Evolutionary conservation across 108 stramenopile genomes (phyloP).

Genomic region (Skeletonema grethae): DNA sequence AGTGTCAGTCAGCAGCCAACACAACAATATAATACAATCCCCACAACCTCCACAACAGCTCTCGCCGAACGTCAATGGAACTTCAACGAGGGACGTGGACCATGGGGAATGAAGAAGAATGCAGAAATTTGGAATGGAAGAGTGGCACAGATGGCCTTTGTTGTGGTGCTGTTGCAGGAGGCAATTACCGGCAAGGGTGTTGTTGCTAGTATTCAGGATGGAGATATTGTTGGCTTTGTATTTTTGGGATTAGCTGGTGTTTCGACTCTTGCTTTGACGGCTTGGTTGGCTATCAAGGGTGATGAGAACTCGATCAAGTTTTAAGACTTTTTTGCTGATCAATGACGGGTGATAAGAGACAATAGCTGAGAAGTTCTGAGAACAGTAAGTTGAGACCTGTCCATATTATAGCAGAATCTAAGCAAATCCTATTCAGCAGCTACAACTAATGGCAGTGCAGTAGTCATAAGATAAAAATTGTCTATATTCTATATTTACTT

Average conservation of each 20-base stretch:
- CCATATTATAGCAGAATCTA: neutral
- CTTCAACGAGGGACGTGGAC: conserved; percentile 85
- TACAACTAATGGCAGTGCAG: neutral
- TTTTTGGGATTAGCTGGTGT: conserved; percentile 52
- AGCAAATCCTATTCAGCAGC: neutral
- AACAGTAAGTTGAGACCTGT: no score
- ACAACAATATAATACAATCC: neutral
- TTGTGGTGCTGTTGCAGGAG: conserved; percentile 80
- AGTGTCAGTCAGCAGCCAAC: neutral
- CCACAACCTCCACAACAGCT: conserved; percentile 32
- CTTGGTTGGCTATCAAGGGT: conserved; percentile 72
- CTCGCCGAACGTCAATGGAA: conserved; percentile 85
- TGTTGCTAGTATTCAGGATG: conserved; percentile 73
- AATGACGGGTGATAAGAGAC: neutral
- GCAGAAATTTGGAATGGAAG: conserved; percentile 94
- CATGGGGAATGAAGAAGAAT: conserved; percentile 86
- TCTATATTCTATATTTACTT: neutral
- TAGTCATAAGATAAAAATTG: neutral
- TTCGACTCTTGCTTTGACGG: conserved; percentile 65
- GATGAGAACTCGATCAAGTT: conserved; percentile 55
- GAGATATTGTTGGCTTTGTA: conserved; percentile 57
- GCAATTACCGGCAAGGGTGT: conserved; percentile 81
- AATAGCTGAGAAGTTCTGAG: neutral
- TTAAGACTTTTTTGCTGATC: conserved; percentile 2
- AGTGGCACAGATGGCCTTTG: conserved; percentile 88